Evolutionary conservation across 768 basidiomycete genomes (phyloP), one percentile per base, ranked within the genome.

Genomic region (Kwoniella botswanensis): DNA sequence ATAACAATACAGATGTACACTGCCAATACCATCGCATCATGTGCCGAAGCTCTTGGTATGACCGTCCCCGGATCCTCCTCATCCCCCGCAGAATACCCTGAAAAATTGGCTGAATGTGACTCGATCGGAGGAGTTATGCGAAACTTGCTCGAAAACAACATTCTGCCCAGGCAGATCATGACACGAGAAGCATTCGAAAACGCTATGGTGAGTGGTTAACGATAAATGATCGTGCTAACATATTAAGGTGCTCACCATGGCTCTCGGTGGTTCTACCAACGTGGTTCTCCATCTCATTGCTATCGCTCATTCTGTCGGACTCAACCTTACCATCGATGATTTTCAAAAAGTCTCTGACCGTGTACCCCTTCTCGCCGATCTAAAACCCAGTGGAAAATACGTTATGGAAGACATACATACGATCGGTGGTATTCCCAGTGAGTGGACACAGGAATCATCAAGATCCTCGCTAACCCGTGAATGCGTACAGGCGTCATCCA

Each of bases 381-480:
- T 99, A 74, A 97, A 95, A 82, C 97, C 97, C 0, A 94, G 93
- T 73, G 97, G 97, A 46, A 94, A 94, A 85, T 98, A 98, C 86
- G 93, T 98, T 76, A 97, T 98, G 94, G 94, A 95, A 84, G 93
- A 98, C 79, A 89, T 99, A 10, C 90, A 93, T 88, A 93, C 92
- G 83, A 90, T 98, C 68, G 97, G 97, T 65, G 97, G 96, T 67
- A 94, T 95, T 75, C 96, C 97, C 4, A 92, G 94, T 96, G 84
- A 72, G 91, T 86, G 10, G 24, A 10, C 7, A 58, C 43, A 61
- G 22, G 24, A 9, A 35, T 7, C 63, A 50, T 18, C 18, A 7
- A n/a, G 68, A 43, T 17, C 56, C 7, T 24, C 61, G 43, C 65
- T 67, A 59, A 53, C 50, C 24, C 29, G 29, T 29, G 35, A 35